Base-by-base conservation (phyloP, 176 grass and related monocot species). In the Aegilops umbellulata region DNA sequence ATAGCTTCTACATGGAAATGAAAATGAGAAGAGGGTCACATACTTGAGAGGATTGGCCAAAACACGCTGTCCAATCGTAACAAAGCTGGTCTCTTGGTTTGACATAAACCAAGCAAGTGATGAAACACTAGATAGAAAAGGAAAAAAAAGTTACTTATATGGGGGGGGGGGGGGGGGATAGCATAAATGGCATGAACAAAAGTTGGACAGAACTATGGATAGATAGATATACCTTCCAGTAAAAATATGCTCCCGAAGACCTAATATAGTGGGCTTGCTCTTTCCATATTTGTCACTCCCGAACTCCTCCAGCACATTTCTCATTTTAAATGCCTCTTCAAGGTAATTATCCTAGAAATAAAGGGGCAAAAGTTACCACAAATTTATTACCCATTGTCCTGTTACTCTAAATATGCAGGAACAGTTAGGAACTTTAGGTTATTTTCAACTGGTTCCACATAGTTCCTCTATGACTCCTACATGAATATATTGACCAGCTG, bases 21-120 rank as follows among this genome's bases (percentile, higher is more conserved):
- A 83, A 87, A 80, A 71, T 60, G 47, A 51, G 47, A 53, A 53
- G 49, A 36, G 79, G 74, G 42, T 77, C 77, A 68, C 88, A 83
- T 91, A 99, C 97, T 93, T 99, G 82, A 99, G 97, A 88, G 97
- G 97, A 83, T 90, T 96, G 60, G 97, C 97, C 39, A 96, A 85
- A 85, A 99, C 87, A 26, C 97, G 77, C 87, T 99, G 97, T 51
- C 97, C 97, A 69, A 99, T 99, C 14, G 94, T 99, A 74, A 99
- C 94, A 90, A 99, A 99, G 81, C 97, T 99, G 35, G 77, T 99
- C 86, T 99, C 97, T 90, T 99, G 97, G 65, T 99, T 99, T 57
- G 94, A 99, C 97, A 99, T 99, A 86, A 99, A 99, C 97, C 97
- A 99, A 65, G 97, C 94, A 80, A 99, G 92, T 38, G 97, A 99